These are phyloP conservation scores for Geranomyces variabilis DNA, from an alignment of 192 early-diverging fungal species.

Conservation along the genomic window DNA sequence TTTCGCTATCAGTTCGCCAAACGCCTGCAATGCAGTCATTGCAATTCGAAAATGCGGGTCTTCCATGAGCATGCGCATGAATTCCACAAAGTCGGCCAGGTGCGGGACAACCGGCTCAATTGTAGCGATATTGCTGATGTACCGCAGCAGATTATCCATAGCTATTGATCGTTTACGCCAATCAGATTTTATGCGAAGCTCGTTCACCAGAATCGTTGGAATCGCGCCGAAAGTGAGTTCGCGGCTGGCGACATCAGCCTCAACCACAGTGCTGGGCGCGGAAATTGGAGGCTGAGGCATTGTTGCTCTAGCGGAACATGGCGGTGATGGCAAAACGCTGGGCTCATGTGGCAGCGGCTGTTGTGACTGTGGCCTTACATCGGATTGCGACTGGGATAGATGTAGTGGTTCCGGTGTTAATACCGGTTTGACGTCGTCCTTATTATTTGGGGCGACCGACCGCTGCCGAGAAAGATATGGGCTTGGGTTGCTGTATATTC, in stretches of 20 bases:
- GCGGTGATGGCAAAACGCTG: constrained; percentile 12
- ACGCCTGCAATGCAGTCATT: constrained; percentile 32
- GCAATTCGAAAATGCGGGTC: constrained; percentile 41
- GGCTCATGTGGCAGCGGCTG: background rate
- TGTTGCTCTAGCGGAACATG: constrained; percentile 2
- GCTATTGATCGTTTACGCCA: constrained; percentile 33
- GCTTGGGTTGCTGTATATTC: background rate
- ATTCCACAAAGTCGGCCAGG: constrained; percentile 20
- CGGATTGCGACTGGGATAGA: too few species aligned
- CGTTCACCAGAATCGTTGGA: constrained; percentile 1
- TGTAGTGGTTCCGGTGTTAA: too few species aligned
- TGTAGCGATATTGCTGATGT: constrained; percentile 4
- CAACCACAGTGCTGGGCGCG: background rate
- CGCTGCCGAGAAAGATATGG: background rate
- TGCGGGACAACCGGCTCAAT: constrained; percentile 13
- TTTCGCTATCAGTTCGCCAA: constrained; percentile 24
- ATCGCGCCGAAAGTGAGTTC: constrained; percentile 24
- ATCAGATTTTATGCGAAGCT: constrained; percentile 12
- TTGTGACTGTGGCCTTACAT: too few species aligned
- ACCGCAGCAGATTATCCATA: constrained; percentile 27
- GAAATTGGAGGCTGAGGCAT: background rate
- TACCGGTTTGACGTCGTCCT: background rate
- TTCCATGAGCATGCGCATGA: constrained; percentile 18
- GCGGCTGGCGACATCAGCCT: background rate
- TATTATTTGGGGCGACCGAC: background rate